Conservation (phyloP, 257 asterid genomes). For the Solanum tarapatanum region DNA sequence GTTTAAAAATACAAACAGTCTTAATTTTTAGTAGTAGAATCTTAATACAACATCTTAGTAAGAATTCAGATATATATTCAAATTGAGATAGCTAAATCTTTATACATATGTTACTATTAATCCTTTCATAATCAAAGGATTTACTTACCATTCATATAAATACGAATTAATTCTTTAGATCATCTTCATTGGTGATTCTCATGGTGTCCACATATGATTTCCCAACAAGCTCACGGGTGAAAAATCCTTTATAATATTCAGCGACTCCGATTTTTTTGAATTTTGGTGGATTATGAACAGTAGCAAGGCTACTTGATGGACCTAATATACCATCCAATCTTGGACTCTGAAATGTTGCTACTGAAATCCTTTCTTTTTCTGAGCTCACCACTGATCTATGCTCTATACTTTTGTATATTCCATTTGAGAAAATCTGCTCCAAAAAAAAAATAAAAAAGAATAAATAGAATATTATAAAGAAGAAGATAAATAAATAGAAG, state of each 20-base stretch:
- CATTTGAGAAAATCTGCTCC: neutral
- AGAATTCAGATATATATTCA: too few relatives aligned
- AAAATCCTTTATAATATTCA: neutral
- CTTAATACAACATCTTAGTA: too few relatives aligned
- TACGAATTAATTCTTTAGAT: neutral
- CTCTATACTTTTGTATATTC: neutral
- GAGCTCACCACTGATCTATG: neutral
- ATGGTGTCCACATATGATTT: neutral
- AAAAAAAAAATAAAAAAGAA: neutral
- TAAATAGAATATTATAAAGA: too few relatives aligned
- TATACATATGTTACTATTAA: neutral
- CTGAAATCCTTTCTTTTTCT: neutral
- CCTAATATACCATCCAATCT: neutral
- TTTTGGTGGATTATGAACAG: neutral
- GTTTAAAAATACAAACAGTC: too few relatives aligned
- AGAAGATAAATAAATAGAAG: too few relatives aligned
- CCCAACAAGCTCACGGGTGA: neutral
- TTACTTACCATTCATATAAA: neutral
- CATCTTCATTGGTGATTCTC: neutral
- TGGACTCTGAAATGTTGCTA: neutral
- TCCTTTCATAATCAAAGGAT: neutral
- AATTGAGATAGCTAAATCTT: too few relatives aligned
- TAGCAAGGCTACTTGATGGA: neutral
- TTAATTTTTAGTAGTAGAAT: too few relatives aligned
- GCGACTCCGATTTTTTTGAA: neutral